Conservation (phyloP, 179 eudicot species). For the Beta lomatogona region DNA sequence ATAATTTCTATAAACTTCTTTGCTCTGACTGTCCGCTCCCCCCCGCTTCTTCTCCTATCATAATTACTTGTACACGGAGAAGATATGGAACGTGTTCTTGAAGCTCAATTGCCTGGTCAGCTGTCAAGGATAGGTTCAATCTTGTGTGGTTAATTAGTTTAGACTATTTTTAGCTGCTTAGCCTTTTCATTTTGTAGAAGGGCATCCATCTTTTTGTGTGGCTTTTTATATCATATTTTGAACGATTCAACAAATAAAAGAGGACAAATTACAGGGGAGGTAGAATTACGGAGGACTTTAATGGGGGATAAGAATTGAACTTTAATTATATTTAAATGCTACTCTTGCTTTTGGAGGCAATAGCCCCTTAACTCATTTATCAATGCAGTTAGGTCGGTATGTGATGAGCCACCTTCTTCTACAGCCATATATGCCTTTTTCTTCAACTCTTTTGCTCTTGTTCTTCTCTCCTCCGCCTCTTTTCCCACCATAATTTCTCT, state of each 20-base stretch:
- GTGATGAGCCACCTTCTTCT: slow-evolving; percentile 18
- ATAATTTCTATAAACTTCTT: background rate
- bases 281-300: background rate
- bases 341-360: background rate
- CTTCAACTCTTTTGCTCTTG: background rate
- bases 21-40: slow-evolving; percentile 7
- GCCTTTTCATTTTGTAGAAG: too few relatives aligned
- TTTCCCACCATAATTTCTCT: slow-evolving; percentile 12
- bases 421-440: slow-evolving; percentile 17
- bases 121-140: too few relatives aligned
- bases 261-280: too few relatives aligned
- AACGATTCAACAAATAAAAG: too few relatives aligned
- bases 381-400: background rate
- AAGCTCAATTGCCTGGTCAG: too few relatives aligned
- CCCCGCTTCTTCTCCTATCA: slow-evolving; percentile 14
- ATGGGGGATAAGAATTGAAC: background rate
- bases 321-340: background rate
- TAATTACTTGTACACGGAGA: background rate
- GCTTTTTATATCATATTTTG: too few relatives aligned
- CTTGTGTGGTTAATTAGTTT: too few relatives aligned
- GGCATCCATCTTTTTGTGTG: too few relatives aligned
- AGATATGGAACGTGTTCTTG: too few relatives aligned
- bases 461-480: slow-evolving; percentile 20
- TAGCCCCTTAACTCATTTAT: slow-evolving; percentile 4
- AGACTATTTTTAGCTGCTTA: too few relatives aligned